A percentile compares a stretch with the other conserved stretches of the same genome.
Conservation (phyloP, 805 yeast genomes). For the Saccharomycopsis vini region DNA sequence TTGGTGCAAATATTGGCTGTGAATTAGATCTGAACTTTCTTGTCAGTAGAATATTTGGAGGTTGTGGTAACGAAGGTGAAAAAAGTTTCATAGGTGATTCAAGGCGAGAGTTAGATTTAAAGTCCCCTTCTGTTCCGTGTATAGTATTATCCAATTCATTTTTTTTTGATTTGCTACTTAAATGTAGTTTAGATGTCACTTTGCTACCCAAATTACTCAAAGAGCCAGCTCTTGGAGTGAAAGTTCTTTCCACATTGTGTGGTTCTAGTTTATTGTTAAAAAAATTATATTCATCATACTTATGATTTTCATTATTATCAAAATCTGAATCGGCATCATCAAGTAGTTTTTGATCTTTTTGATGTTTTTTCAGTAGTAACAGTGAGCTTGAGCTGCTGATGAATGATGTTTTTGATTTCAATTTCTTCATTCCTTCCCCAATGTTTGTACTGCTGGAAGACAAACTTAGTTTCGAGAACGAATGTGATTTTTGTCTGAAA, state of each 20-base stretch:
- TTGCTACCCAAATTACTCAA: slow-evolving; percentile 3
- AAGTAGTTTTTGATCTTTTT: background rate
- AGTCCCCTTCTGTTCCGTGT: background rate
- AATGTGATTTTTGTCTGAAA: background rate
- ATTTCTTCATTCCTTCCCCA: background rate
- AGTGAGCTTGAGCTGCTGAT: background rate
- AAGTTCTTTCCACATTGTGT: background rate
- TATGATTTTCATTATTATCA: background rate
- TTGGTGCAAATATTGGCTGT: background rate
- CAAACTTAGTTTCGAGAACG: background rate
- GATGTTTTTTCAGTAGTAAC: background rate
- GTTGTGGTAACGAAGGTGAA: background rate
- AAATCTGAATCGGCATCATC: background rate
- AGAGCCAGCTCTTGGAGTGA: background rate
- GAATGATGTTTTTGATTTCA: background rate
- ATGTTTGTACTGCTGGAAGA: background rate
- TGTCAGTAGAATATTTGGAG: background rate
- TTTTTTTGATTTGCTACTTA: background rate
- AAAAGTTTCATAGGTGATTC: background rate
- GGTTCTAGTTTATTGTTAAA: background rate
- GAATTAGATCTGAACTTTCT: slow-evolving; percentile 2
- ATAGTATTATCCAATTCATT: background rate
- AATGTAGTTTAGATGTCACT: slow-evolving; percentile 1
- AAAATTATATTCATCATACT: background rate
- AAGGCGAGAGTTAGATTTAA: background rate